Base-by-base conservation (phyloP, 768 basidiomycete species). In the Auricularia heimuer region DNA sequence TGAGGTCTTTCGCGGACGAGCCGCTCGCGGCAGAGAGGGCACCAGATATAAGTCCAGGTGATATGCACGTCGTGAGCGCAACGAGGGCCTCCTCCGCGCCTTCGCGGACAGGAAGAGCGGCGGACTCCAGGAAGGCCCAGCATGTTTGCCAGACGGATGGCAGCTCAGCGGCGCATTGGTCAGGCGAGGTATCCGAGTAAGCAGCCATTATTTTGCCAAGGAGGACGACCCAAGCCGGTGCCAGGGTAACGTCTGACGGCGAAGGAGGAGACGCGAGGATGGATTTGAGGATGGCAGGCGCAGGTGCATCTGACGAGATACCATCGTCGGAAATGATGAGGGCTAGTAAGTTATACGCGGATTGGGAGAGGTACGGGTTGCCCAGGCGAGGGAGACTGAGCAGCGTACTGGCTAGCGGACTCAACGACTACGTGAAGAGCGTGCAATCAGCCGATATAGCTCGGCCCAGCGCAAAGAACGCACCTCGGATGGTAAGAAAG, bases 301-400 rank as follows among this genome's bases (percentile, higher is more conserved):
- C 78, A 76, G 64, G 81, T 79, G 37, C 78, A 75, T 61, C 84
- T 73, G 66, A 79, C 78, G 66, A 76, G 78, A 3, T 77, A 11
- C 78, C 72, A 2, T 83, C 80, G 18, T 80, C 73, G 29, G 82
- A 73, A 67, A 98, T 87, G 3, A 98, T 80, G 68, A 89, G 88
- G 37, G 94, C 86, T 68, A 99, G 81, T 61, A 95, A 82, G 45
- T 89, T 86, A 73, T 95, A 98, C 36, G 90, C 82, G 14, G 91
- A 85, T 74, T 94, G 88, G 1, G 95, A 89, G 54, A 99, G 82
- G 74, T 94, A 97, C 24, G 90, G 84, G 69, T 92, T 94, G 45
- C 89, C 90, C 7, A 96, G 81, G 64, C 92, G 88, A 21, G 96
- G 94, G 37, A 98, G 84, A 29, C 83, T 79, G 4, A 98, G 85